phyloP scores from a whole-genome alignment of 1,139 yeast genomes.

The Maudiozyma humilis region DNA sequence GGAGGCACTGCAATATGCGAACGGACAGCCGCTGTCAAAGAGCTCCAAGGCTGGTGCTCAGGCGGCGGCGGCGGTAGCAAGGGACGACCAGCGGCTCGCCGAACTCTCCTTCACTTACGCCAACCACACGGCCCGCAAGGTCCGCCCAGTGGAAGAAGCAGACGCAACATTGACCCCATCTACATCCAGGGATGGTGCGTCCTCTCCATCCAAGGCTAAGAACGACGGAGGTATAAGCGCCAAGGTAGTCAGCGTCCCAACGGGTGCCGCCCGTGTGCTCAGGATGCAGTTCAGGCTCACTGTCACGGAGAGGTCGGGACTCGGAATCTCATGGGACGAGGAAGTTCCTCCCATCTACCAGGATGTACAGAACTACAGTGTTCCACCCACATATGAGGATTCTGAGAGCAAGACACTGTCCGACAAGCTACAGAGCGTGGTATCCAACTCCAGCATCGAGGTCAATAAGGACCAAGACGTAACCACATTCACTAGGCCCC shows the following conservation, averaged over 20 bases:
- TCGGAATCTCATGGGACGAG: slow-evolving; percentile 97
- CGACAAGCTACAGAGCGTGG: slow-evolving; percentile 1
- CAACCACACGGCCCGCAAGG: slow-evolving; percentile 23
- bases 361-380: slow-evolving; percentile 59
- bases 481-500: neutral
- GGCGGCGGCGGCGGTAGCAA: slow-evolving; percentile 9
- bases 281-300: slow-evolving; percentile 85
- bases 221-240: slow-evolving; percentile 3
- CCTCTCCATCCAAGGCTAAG: neutral
- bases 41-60: slow-evolving; percentile 8
- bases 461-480: slow-evolving; percentile 3
- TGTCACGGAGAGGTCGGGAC: slow-evolving; percentile 83
- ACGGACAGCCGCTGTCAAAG: slow-evolving; percentile 27
- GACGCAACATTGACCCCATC: slow-evolving; percentile 12
- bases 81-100: slow-evolving; percentile 35
- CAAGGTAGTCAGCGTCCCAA: slow-evolving; percentile 57
- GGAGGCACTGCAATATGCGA: slow-evolving; percentile 48
- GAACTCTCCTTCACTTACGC: slow-evolving; percentile 38
- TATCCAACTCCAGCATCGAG: slow-evolving; percentile 1
- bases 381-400: slow-evolving; percentile 60
- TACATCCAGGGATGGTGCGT: slow-evolving; percentile 8
- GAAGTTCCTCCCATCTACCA: slow-evolving; percentile 96
- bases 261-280: slow-evolving; percentile 90
- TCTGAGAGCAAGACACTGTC: slow-evolving; percentile 5
- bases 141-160: slow-evolving; percentile 15